Evolutionary conservation across 441 rosid species (phyloP).

Genomic region (Adansonia grandidieri): DNA sequence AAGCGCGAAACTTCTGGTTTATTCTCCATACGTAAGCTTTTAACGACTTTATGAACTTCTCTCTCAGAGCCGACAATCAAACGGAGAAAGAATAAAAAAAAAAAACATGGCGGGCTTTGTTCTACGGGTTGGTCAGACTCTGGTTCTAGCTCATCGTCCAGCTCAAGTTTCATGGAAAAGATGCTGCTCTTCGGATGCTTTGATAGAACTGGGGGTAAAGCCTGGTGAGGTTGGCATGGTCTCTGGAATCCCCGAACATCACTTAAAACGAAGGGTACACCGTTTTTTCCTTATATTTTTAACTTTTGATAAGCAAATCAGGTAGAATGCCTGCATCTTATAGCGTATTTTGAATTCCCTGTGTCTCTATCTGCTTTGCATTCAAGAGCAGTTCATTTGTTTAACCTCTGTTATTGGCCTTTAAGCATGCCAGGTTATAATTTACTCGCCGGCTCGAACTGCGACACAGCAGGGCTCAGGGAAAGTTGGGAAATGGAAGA

Average conservation of each 20-base stretch:
- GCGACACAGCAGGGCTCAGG: constrained; percentile 94
- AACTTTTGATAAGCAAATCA: background rate
- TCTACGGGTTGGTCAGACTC: constrained; percentile 25
- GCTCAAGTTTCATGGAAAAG: constrained; percentile 25
- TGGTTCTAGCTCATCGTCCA: constrained; percentile 31
- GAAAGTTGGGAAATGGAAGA: constrained; percentile 84
- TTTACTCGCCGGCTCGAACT: constrained; percentile 85
- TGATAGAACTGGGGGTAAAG: constrained; percentile 44
- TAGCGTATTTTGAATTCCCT: background rate
- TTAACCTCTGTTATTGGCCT: background rate
- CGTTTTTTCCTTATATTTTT: background rate
- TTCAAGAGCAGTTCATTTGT: background rate
- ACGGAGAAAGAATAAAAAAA: background rate
- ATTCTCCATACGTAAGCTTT: background rate
- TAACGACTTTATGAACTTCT: constrained; percentile 5
- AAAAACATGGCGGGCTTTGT: constrained; percentile 39
- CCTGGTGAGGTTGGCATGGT: constrained; percentile 61
- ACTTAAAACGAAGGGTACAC: constrained; percentile 52
- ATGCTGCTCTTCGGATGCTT: constrained; percentile 43
- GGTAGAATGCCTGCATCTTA: background rate
- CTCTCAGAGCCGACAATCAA: background rate
- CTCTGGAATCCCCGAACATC: constrained; percentile 58
- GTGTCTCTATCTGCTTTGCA: background rate
- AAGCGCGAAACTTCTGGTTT: constrained; percentile 22
- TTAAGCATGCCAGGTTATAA: constrained; percentile 57